phyloP scores from a whole-genome alignment of 176 grass and related monocot genomes.

The Melocanna baccifera region DNA sequence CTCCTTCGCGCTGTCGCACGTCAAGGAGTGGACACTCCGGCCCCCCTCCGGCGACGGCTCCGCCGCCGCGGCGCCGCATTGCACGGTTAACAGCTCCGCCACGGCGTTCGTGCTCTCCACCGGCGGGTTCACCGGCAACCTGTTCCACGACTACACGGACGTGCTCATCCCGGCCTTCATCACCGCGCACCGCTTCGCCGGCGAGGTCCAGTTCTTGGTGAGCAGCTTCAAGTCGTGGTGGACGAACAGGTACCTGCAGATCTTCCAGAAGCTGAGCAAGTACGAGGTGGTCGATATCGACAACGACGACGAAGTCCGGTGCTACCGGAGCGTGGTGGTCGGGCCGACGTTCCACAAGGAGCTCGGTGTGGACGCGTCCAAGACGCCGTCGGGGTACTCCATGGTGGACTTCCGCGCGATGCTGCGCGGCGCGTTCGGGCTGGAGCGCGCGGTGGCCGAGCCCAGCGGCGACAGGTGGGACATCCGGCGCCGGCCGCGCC shows the following conservation, averaged over 20 bases:
- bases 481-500: constrained; percentile 46
- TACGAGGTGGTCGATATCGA: constrained; percentile 66
- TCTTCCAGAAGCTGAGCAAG: constrained; percentile 60
- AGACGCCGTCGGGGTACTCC: constrained; percentile 13
- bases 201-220: constrained; percentile 73
- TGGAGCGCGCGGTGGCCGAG: constrained; percentile 42
- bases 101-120: constrained; percentile 61
- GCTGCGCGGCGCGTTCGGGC: constrained; percentile 53
- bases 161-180: constrained; percentile 85
- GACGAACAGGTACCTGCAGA: constrained; percentile 47
- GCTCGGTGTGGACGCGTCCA: constrained; percentile 50
- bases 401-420: constrained; percentile 63
- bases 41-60: neutral
- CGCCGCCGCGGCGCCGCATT: neutral
- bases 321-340: constrained; percentile 55
- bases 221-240: constrained; percentile 70
- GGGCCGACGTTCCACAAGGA: constrained; percentile 68
- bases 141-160: constrained; percentile 90
- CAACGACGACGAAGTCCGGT: constrained; percentile 54
- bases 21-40: constrained; percentile 56
- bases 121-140: constrained; percentile 77
- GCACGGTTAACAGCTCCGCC: constrained; percentile 51
- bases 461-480: constrained; percentile 60
- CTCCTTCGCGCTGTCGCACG: constrained; percentile 37
- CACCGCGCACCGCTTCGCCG: constrained; percentile 46